Evolutionary conservation across 495 filamentous ascomycete species (phyloP).

Genomic region (Xylaria curta): DNA sequence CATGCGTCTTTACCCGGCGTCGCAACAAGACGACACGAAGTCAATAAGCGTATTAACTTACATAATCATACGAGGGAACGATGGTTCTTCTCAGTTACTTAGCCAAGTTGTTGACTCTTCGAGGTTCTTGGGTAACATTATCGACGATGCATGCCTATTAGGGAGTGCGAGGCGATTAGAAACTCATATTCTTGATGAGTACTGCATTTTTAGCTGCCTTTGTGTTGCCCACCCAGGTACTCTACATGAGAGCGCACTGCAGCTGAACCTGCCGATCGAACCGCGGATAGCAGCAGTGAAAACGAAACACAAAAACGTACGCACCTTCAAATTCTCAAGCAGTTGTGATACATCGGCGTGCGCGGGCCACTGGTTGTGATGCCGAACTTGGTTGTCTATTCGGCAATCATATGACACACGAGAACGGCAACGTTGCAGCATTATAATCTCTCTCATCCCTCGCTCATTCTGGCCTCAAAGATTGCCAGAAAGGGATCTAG

Average conservation of each 20-base stretch:
- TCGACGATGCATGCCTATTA: neutral
- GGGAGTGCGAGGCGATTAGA: neutral
- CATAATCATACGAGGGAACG: neutral
- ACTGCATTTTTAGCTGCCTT: neutral
- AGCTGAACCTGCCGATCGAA: neutral
- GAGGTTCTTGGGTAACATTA: neutral
- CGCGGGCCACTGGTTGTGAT: too few relatives aligned
- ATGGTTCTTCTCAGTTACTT: neutral
- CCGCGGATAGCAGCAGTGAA: neutral
- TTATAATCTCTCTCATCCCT: neutral
- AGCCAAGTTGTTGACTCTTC: neutral
- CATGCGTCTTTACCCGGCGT: neutral
- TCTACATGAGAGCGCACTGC: neutral
- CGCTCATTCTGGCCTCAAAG: neutral
- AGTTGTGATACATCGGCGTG: neutral
- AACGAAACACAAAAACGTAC: neutral
- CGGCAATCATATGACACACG: neutral
- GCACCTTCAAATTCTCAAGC: neutral
- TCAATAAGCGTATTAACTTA: neutral
- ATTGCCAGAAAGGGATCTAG: neutral
- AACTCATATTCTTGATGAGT: neutral
- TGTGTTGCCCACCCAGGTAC: neutral
- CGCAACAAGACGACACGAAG: neutral
- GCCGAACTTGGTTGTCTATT: too few relatives aligned
- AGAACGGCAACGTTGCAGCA: neutral